Percentiles rank a stretch among this genome's conserved stretches.
Evolutionary conservation across 257 asterid genomes (phyloP).

Genomic region (Sherardia arvensis): DNA sequence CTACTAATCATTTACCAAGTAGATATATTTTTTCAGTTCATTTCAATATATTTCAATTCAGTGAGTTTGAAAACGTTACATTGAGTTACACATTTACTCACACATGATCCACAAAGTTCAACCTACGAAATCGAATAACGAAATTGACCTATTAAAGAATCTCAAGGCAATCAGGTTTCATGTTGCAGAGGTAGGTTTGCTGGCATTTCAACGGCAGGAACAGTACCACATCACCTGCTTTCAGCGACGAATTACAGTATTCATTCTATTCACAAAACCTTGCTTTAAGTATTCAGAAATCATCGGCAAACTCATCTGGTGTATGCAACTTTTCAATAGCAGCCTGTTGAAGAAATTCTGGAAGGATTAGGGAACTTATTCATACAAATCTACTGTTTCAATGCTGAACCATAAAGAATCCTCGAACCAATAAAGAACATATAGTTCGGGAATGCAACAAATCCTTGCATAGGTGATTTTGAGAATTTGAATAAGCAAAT

Average conservation of each 20-base stretch:
- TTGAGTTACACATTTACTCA: neutral
- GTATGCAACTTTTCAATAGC: constrained; percentile 88
- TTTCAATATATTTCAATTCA: neutral
- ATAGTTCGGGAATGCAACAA: neutral
- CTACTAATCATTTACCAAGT: no score
- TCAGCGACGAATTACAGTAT: constrained; percentile 10
- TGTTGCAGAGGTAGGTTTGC: neutral
- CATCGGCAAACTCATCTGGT: constrained; percentile 82
- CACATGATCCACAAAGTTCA: neutral
- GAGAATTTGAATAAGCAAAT: neutral
- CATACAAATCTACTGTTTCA: neutral
- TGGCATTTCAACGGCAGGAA: constrained; percentile 14
- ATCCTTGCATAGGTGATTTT: neutral
- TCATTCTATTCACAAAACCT: constrained; percentile 4
- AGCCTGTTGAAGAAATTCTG: constrained; percentile 35
- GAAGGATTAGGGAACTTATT: neutral
- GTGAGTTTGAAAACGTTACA: no score
- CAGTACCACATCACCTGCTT: constrained; percentile 10
- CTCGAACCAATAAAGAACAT: neutral
- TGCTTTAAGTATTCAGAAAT: constrained; percentile 26
- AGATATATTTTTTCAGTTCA: no score
- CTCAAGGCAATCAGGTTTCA: neutral
- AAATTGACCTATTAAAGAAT: constrained; percentile 12
- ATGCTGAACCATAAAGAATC: neutral
- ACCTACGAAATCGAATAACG: neutral